phyloP scores from a whole-genome alignment of 208 protist genomes.

The Acanthamoeba healyi region DNA sequence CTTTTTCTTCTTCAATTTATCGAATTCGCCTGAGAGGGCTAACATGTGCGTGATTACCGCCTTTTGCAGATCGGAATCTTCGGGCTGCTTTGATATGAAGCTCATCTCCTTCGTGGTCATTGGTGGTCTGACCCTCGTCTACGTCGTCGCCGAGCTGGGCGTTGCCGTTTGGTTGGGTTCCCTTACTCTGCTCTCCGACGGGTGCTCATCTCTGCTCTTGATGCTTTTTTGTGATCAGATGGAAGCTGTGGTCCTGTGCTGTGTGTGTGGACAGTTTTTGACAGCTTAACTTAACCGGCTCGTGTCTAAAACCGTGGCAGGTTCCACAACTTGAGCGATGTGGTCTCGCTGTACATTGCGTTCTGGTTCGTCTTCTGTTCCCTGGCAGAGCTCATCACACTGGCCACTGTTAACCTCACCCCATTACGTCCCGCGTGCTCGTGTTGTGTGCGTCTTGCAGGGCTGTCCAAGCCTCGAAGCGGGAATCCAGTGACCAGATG shows the following conservation, averaged over 20 bases:
- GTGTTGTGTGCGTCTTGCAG: neutral
- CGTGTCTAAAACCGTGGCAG: no score
- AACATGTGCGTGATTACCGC: neutral
- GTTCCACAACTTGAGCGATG: conserved; percentile 86
- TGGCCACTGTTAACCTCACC: no score
- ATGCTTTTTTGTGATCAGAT: no score
- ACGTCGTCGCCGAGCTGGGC: conserved; percentile 77
- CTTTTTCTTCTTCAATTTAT: neutral
- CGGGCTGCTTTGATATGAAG: conserved; percentile 71
- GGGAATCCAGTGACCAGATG: conserved; percentile 76
- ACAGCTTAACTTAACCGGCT: no score
- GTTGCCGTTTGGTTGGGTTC: conserved; percentile 79
- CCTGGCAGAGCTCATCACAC: neutral
- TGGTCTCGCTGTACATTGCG: conserved; percentile 82
- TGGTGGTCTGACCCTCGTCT: conserved; percentile 77
- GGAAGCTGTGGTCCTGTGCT: no score
- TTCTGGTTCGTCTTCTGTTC: conserved; percentile 72
- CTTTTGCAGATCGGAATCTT: neutral
- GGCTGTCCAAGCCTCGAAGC: conserved; percentile 73
- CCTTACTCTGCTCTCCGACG: conserved; percentile 82
- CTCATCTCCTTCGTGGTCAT: conserved; percentile 77
- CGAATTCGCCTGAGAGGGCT: no score
- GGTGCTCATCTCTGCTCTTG: neutral
- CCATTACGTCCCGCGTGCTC: no score
- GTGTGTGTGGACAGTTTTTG: no score